Conservation (phyloP, 2,329 filamentous ascomycete genomes). For the Bipolaris bicolor region DNA sequence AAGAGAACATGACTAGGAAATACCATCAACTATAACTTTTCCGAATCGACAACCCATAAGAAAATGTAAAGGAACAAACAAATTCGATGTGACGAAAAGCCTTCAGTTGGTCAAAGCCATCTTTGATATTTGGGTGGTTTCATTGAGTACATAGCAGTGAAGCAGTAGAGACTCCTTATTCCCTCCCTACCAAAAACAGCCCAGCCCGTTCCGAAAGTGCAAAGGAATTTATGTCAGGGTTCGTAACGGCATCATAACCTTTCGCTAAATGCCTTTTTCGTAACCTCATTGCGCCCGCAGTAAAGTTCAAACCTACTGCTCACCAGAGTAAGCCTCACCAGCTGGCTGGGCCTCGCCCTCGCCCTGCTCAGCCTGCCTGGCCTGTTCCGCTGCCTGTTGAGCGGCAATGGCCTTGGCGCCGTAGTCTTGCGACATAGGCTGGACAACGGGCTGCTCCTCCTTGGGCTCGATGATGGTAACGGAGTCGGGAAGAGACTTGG, state of each 20-base stretch:
- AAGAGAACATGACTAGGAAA: not conserved
- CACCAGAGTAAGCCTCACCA: constrained; percentile 40
- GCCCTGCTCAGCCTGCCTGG: constrained; percentile 65
- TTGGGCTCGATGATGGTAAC: constrained; percentile 99
- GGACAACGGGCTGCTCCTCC: constrained; percentile 94
- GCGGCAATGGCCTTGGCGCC: constrained; percentile 84
- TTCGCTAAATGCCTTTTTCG: constrained; percentile 37
- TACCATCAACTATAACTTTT: not conserved
- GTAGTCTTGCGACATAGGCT: constrained; percentile 98
- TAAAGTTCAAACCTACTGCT: constrained; percentile 38
- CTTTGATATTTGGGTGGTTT: constrained; percentile 39
- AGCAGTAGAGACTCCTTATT: constrained; percentile 38
- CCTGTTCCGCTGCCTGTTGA: constrained; percentile 69
- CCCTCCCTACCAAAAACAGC: constrained; percentile 37
- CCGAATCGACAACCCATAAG: not conserved
- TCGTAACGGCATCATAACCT: constrained; percentile 35
- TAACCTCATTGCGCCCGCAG: constrained; percentile 39
- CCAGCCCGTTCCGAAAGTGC: constrained; percentile 39
- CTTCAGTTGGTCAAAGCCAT: constrained; percentile 33
- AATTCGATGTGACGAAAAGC: not conserved
- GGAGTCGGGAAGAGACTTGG: constrained; percentile 96
- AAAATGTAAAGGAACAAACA: not conserved
- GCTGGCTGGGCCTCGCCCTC: constrained; percentile 55
- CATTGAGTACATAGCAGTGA: constrained; percentile 42
- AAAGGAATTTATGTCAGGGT: constrained; percentile 39